Conservation (phyloP, 345 rosid genomes). For the Aquilaria yunnanensis region DNA sequence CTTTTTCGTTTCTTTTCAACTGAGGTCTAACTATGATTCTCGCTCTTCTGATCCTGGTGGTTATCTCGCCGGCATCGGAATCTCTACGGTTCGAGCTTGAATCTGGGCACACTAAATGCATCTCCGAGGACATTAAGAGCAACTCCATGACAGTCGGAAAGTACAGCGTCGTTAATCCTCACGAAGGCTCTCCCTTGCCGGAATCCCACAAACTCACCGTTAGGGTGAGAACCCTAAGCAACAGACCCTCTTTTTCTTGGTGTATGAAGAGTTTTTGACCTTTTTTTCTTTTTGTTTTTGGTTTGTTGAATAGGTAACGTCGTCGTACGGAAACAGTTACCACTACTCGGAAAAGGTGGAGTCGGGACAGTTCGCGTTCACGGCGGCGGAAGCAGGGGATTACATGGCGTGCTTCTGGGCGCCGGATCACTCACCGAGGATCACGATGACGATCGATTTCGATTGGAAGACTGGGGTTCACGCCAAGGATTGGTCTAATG, state of each 20-base stretch:
- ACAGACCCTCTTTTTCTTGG: not conserved
- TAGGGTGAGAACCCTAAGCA: conserved; percentile 31
- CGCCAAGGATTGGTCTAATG: conserved; percentile 71
- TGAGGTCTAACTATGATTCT: conserved; percentile 23
- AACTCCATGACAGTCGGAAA: conserved; percentile 88
- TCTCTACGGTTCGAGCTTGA: conserved; percentile 72
- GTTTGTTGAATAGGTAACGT: conserved; percentile 51
- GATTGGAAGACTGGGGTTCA: conserved; percentile 87
- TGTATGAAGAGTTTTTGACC: too few species aligned
- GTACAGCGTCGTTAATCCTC: conserved; percentile 63
- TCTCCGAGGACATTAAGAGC: conserved; percentile 81
- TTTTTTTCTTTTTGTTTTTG: not conserved
- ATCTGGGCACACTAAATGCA: conserved; percentile 82
- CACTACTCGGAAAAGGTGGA: conserved; percentile 62
- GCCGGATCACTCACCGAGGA: conserved; percentile 44
- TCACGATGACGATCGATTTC: conserved; percentile 60
- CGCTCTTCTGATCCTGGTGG: conserved; percentile 12
- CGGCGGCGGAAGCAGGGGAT: conserved; percentile 78
- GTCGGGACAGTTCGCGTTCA: conserved; percentile 83
- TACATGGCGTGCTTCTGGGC: conserved; percentile 81
- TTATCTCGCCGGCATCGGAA: conserved; percentile 23
- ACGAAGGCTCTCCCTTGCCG: conserved; percentile 65
- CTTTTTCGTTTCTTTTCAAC: not conserved
- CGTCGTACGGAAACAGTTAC: conserved; percentile 61
- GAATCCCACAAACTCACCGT: conserved; percentile 66